Conservation (phyloP, 805 yeast genomes). For the Brettanomyces sp. region DNA sequence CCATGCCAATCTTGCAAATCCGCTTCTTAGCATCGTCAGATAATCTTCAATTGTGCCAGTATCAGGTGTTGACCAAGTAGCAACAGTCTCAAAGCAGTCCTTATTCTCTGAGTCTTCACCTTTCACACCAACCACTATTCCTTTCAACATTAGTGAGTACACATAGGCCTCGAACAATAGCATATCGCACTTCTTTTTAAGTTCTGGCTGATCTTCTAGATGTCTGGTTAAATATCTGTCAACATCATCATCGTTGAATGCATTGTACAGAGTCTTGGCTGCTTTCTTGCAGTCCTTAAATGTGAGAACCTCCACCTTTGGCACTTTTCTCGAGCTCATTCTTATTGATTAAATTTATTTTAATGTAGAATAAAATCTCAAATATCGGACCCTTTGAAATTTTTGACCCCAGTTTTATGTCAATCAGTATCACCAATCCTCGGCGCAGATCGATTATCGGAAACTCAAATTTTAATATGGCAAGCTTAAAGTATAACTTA, state of each 20-base stretch:
- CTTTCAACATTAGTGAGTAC: constrained; percentile 39
- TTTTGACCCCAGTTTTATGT: too few relatives aligned
- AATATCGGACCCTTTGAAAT: too few relatives aligned
- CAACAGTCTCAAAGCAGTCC: constrained; percentile 41
- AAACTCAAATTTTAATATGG: too few relatives aligned
- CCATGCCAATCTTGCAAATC: constrained; percentile 44
- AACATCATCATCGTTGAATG: constrained; percentile 27
- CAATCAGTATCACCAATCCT: too few relatives aligned
- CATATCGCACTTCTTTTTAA: constrained; percentile 25
- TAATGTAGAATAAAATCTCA: too few relatives aligned
- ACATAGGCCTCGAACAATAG: constrained; percentile 42
- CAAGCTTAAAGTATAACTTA: too few relatives aligned
- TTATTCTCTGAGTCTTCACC: constrained; percentile 27
- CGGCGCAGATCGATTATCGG: too few relatives aligned
- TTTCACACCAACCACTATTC: constrained; percentile 40
- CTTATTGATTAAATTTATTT: too few relatives aligned
- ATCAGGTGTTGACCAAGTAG: constrained; percentile 44
- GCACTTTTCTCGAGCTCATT: constrained; percentile 1
- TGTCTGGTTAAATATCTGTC: constrained; percentile 25
- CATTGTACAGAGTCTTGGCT: constrained; percentile 24
- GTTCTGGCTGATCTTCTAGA: constrained; percentile 24
- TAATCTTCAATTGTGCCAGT: constrained; percentile 35
- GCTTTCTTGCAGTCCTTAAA: constrained; percentile 25
- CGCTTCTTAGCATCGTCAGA: constrained; percentile 39
- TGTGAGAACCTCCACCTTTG: constrained; percentile 20